Conservation (phyloP, 257 asterid genomes). For the Anisodus acutangulus region DNA sequence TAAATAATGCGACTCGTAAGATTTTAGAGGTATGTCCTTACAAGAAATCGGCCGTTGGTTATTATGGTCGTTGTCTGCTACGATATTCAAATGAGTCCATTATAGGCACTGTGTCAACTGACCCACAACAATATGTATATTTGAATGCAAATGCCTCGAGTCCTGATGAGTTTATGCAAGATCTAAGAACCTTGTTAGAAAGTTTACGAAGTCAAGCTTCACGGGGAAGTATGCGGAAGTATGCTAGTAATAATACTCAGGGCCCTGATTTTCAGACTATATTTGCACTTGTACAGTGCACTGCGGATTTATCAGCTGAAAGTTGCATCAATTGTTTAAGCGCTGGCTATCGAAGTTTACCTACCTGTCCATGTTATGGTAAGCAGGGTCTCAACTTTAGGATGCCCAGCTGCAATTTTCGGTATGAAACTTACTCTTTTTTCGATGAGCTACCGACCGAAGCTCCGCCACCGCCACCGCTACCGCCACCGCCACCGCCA, state of each 20-base stretch:
- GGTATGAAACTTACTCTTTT: too few species aligned
- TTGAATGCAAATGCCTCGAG: too few species aligned
- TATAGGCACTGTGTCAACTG: not conserved
- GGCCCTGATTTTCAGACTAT: conserved; percentile 15
- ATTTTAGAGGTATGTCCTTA: conserved; percentile 28
- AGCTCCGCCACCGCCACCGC: too few species aligned
- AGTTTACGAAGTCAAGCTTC: not conserved
- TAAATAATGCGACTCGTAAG: not conserved
- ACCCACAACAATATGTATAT: not conserved
- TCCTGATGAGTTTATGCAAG: too few species aligned
- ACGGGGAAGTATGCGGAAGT: conserved; percentile 10
- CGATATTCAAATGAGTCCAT: conserved; percentile 36
- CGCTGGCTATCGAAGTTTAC: too few species aligned
- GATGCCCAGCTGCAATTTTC: too few species aligned
- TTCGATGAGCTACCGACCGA: too few species aligned
- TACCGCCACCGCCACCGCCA: too few species aligned
- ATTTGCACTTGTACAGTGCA: conserved; percentile 9
- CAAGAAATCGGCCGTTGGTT: conserved; percentile 30
- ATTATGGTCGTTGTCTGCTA: conserved; percentile 34
- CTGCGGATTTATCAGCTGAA: conserved; percentile 5
- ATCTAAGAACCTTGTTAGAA: too few species aligned
- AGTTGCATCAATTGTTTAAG: too few species aligned
- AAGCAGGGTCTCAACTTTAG: too few species aligned
- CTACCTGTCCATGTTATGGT: too few species aligned
- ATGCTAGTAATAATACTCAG: not conserved